These are phyloP conservation scores for Polyporus arcularius DNA, from an alignment of 768 basidiomycete genomes.

Conservation along the genomic window DNA sequence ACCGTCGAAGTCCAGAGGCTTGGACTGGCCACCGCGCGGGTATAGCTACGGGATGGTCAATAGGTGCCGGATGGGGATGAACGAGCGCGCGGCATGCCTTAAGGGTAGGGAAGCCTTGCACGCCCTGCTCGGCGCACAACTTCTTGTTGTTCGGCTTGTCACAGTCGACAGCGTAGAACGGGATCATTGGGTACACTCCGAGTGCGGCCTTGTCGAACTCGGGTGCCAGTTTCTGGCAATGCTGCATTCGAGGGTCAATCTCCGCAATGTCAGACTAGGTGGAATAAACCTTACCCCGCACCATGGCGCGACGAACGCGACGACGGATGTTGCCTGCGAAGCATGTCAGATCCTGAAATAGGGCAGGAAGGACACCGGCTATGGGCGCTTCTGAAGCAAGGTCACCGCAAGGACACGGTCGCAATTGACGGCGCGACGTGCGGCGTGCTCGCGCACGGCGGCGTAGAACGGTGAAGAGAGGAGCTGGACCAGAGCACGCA, in stretches of 20 bases:
- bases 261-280: background rate
- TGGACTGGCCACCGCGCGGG: constrained; percentile 68
- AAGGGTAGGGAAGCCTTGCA: constrained; percentile 92
- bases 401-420: background rate
- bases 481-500: constrained; percentile 39
- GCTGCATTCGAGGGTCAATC: constrained; percentile 40
- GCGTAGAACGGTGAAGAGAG: background rate
- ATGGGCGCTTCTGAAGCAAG: background rate
- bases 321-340: constrained; percentile 39
- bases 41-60: constrained; percentile 51
- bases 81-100: constrained; percentile 48
- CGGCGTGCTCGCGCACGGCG: background rate
- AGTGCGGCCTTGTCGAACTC: constrained; percentile 83
- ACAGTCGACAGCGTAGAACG: constrained; percentile 92
- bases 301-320: constrained; percentile 96
- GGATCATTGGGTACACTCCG: constrained; percentile 78
- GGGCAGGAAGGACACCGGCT: background rate
- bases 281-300: constrained; percentile 62
- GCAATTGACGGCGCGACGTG: background rate
- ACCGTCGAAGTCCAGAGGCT: constrained; percentile 65
- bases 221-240: constrained; percentile 84
- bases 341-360: background rate
- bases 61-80: background rate
- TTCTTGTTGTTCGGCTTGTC: constrained; percentile 80
- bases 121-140: constrained; percentile 80